These are phyloP conservation scores for Jackrogersella minutella DNA, from an alignment of 495 filamentous ascomycete genomes.

Conservation along the genomic window DNA sequence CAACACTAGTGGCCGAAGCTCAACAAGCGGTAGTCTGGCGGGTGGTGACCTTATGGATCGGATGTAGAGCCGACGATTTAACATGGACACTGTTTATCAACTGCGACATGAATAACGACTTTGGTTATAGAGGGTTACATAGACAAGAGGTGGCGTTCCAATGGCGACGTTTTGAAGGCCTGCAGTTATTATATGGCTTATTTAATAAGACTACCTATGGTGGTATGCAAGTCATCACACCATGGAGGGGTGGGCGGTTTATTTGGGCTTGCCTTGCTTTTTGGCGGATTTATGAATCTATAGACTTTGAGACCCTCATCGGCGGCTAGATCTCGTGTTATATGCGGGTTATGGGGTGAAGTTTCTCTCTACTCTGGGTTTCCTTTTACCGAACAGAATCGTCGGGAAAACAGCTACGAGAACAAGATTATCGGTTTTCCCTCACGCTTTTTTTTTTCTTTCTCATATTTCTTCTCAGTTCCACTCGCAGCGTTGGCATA, in stretches of 20 bases:
- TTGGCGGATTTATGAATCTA: slow-evolving; percentile 40
- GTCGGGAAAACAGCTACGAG: slow-evolving; percentile 7
- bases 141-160: slow-evolving; percentile 43
- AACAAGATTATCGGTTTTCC: slow-evolving; percentile 4
- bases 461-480: slow-evolving; percentile 26
- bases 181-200: slow-evolving; percentile 21
- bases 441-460: slow-evolving; percentile 1
- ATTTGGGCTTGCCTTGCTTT: slow-evolving; percentile 34
- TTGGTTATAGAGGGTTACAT: slow-evolving; percentile 44
- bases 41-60: slow-evolving; percentile 54
- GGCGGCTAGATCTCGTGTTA: slow-evolving; percentile 45
- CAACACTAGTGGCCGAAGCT: slow-evolving; percentile 57
- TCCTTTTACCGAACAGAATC: slow-evolving; percentile 24
- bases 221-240: slow-evolving; percentile 24
- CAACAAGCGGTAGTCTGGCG: slow-evolving; percentile 56
- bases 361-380: slow-evolving; percentile 35
- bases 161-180: slow-evolving; percentile 31
- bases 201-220: slow-evolving; percentile 38
- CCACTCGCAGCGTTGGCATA: slow-evolving; percentile 32
- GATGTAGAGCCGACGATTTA: slow-evolving; percentile 32
- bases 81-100: slow-evolving; percentile 10
- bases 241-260: slow-evolving; percentile 22
- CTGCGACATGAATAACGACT: slow-evolving; percentile 43
- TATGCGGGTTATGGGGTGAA: slow-evolving; percentile 27
- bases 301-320: slow-evolving; percentile 47